Conservation (phyloP, 495 filamentous ascomycete genomes). For the Stereocaulon alpinum region DNA sequence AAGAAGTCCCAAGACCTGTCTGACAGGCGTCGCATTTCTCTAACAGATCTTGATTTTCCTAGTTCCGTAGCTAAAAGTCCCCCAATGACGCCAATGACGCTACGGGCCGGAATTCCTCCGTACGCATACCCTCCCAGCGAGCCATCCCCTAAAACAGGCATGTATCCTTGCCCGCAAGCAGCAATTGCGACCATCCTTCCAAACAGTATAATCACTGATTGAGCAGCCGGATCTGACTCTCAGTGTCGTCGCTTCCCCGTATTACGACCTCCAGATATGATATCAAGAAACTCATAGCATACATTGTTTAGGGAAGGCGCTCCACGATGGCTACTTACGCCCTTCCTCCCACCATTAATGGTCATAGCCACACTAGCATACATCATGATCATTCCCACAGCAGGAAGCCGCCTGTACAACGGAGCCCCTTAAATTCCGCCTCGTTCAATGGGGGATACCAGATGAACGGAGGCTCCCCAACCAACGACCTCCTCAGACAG, state of each 20-base stretch:
- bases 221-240: background rate
- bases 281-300: background rate
- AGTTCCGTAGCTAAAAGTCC: background rate
- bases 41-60: background rate
- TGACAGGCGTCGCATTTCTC: background rate
- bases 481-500: slow-evolving; percentile 1
- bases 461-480: slow-evolving; percentile 1
- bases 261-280: background rate
- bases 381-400: slow-evolving; percentile 21
- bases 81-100: background rate
- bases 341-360: slow-evolving; percentile 10
- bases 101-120: background rate
- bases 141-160: slow-evolving; percentile 2
- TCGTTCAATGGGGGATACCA: slow-evolving; percentile 10
- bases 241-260: background rate
- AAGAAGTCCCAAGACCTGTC: background rate
- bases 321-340: slow-evolving; percentile 20
- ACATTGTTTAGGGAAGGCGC: slow-evolving; percentile 12
- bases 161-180: slow-evolving; percentile 3
- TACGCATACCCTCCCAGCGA: background rate
- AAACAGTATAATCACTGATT: slow-evolving; percentile 1
- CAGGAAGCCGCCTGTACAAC: slow-evolving; percentile 7
- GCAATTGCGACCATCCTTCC: background rate
- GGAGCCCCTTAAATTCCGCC: slow-evolving; percentile 12
- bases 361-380: slow-evolving; percentile 7